phyloP scores from a whole-genome alignment of 2,329 filamentous ascomycete genomes.

The Cladophialophora exuberans region DNA sequence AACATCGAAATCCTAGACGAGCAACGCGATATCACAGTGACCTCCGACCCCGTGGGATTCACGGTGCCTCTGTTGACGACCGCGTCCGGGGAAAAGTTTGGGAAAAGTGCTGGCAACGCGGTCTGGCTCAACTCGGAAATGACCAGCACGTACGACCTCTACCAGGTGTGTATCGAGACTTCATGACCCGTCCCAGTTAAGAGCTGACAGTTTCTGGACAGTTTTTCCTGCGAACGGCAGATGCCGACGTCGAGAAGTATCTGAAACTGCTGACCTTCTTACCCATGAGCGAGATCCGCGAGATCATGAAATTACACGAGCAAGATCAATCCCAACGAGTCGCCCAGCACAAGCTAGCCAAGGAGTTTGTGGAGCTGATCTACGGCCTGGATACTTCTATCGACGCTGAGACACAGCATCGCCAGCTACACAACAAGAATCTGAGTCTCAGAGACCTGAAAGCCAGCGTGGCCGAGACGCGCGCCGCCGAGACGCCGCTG shows the following conservation, averaged over 20 bases:
- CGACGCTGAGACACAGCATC: slow-evolving; percentile 62
- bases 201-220: slow-evolving; percentile 44
- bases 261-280: slow-evolving; percentile 91
- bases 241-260: slow-evolving; percentile 78
- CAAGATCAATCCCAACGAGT: slow-evolving; percentile 70
- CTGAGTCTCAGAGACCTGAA: slow-evolving; percentile 33
- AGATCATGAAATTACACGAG: slow-evolving; percentile 69
- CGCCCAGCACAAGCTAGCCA: slow-evolving; percentile 82
- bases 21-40: slow-evolving; percentile 31
- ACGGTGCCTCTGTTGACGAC: slow-evolving; percentile 90
- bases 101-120: slow-evolving; percentile 92
- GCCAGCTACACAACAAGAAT: slow-evolving; percentile 46
- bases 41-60: slow-evolving; percentile 71
- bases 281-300: slow-evolving; percentile 68
- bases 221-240: slow-evolving; percentile 82
- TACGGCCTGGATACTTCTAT: slow-evolving; percentile 71
- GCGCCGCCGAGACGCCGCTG: neutral
- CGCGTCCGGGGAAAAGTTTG: slow-evolving; percentile 83
- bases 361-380: slow-evolving; percentile 77
- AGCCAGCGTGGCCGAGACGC: slow-evolving; percentile 13
- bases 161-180: slow-evolving; percentile 57
- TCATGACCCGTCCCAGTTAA: neutral
- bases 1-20: slow-evolving; percentile 20
- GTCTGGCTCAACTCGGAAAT: slow-evolving; percentile 85
- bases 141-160: slow-evolving; percentile 83